Conservation (phyloP, 169 alveolate genomes). For the Plasmodium malariae region DNA sequence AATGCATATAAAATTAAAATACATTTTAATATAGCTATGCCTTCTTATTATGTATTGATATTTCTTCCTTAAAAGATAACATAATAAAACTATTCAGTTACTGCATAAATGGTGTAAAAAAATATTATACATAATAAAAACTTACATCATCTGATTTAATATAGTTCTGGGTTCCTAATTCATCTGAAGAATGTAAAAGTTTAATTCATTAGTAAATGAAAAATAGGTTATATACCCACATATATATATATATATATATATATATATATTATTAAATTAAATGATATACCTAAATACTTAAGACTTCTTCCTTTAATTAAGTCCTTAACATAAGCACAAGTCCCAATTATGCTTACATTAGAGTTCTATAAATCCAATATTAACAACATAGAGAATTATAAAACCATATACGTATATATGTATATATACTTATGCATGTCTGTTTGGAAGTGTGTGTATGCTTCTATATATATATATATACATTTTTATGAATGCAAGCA, state of each 20-base stretch:
- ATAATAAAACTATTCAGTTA: not conserved
- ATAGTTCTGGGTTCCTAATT: conserved; percentile 36
- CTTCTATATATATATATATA: not conserved
- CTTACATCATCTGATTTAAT: conserved; percentile 32
- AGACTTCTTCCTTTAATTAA: conserved; percentile 57
- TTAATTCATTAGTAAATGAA: not conserved
- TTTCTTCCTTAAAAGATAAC: conserved; percentile 9
- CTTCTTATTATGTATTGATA: not conserved
- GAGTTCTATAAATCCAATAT: conserved; percentile 29
- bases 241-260: not conserved
- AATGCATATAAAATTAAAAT: not conserved
- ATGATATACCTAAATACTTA: conserved; percentile 63
- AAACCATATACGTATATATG: not conserved
- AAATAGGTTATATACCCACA: not conserved
- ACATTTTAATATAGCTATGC: not conserved
- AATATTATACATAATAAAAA: no score
- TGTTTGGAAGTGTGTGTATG: not conserved
- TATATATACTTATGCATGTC: not conserved
- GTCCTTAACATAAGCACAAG: conserved; percentile 39
- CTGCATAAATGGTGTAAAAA: no score
- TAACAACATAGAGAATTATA: not conserved
- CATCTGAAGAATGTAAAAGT: conserved; percentile 20
- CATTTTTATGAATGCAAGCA: not conserved
- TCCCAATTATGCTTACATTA: conserved; percentile 31
- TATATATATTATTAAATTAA: not conserved